Evolutionary conservation across 2,329 filamentous ascomycete species (phyloP).

Genomic region (Chrysoporthe cubensis): DNA sequence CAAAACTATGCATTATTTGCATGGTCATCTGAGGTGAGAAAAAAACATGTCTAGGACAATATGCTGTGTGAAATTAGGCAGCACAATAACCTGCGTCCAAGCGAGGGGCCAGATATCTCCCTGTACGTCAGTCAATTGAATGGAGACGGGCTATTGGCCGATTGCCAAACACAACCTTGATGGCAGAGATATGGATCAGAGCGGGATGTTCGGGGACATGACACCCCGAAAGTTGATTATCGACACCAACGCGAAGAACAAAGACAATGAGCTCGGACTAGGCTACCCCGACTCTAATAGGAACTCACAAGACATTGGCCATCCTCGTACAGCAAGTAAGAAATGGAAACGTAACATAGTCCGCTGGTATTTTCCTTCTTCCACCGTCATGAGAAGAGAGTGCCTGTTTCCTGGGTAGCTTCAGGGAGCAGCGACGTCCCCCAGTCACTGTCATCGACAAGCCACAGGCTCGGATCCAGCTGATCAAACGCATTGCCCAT

Average conservation of each 20-base stretch:
- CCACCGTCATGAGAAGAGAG: background rate
- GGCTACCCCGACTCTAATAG: background rate
- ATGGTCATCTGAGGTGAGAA: background rate
- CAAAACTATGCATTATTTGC: background rate
- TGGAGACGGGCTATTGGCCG: background rate
- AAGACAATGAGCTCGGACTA: background rate
- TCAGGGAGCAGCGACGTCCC: constrained; percentile 2
- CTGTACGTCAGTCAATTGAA: background rate
- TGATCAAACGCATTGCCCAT: constrained; percentile 30
- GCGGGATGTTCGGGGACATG: background rate
- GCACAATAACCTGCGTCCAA: background rate
- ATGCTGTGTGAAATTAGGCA: background rate
- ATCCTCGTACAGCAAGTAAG: background rate
- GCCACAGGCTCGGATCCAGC: constrained; percentile 32
- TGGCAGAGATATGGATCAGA: background rate
- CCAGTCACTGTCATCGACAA: constrained; percentile 24
- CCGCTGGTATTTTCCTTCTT: background rate
- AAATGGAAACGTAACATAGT: background rate
- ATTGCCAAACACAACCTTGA: background rate
- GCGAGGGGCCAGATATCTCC: background rate
- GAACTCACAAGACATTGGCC: background rate
- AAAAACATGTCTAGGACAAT: background rate
- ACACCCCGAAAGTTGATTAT: background rate
- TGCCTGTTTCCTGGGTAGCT: constrained; percentile 4
- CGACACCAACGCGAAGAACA: background rate